Conservation (phyloP, 2,329 filamentous ascomycete genomes). For the Claviceps monticola region DNA sequence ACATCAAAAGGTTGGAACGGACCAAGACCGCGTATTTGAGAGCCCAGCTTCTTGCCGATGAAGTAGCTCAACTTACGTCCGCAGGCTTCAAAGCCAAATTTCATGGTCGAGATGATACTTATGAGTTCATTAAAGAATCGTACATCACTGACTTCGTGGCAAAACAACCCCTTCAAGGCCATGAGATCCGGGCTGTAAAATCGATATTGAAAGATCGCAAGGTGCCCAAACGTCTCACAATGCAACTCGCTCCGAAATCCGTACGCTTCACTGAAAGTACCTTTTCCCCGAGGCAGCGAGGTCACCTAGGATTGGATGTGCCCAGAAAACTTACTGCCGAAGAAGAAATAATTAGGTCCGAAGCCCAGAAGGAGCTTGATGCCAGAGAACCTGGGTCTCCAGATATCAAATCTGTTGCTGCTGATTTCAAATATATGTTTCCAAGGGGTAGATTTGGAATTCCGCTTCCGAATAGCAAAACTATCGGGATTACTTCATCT, state of each 20-base stretch:
- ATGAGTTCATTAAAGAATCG: constrained; percentile 9
- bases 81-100: constrained; percentile 10
- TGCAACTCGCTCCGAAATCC: constrained; percentile 13
- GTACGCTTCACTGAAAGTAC: constrained; percentile 19
- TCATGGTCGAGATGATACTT: constrained; percentile 10
- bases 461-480: neutral
- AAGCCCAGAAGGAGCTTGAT: neutral
- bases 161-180: constrained; percentile 9
- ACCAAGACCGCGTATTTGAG: constrained; percentile 7
- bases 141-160: constrained; percentile 12
- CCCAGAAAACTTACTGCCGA: constrained; percentile 7
- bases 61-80: constrained; percentile 8
- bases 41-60: constrained; percentile 5
- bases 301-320: constrained; percentile 14
- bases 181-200: constrained; percentile 10
- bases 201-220: constrained; percentile 17
- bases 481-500: constrained; percentile 5
- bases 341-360: neutral
- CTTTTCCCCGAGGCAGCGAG: constrained; percentile 13
- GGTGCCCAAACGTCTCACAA: constrained; percentile 15
- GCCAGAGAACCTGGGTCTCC: neutral
- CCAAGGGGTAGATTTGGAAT: neutral
- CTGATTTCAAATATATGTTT: neutral
- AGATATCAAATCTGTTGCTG: neutral
- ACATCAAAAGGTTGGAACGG: constrained; percentile 1